Evolutionary conservation across 257 asterid species (phyloP), one percentile per base, ranked within the genome.

Genomic region (Paulownia fortunei): DNA sequence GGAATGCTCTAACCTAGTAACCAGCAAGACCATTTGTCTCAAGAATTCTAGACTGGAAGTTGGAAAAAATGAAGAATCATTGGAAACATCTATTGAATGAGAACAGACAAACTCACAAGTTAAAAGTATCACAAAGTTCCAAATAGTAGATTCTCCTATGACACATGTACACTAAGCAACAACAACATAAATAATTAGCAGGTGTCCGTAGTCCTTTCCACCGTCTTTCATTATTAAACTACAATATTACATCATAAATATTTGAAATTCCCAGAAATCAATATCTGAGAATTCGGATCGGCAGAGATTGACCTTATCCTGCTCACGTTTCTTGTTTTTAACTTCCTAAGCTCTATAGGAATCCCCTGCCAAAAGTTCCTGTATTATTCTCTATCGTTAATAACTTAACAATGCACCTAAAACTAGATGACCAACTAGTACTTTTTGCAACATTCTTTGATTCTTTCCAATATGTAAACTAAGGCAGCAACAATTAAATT

Each of bases 21-120:
- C 39, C 65, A 24, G 6, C 42, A 15, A 78, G 52, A 70, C 4
- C 19, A 34, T 36, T 42, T 37, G 3, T 26, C 66, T 16, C n/a
- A 7, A 47, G 44, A 61, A 1, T 21, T 36, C 5, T 27, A 62
- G 59, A 62, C 26, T 24, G 58, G 74, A 68, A 66, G 73, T 32
- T 42, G 76, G 81, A 56, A 47, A 56, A n/a, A 21, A 76, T 65
- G 80, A 72, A 71, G 72, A 36, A 75, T 34, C 79, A 77, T 88
- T 76, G 89, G 80, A 79, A 76, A 80, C 62, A 86, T 86, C 90
- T 62, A 72, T n/a, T 41, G 21, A 5, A 41, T 73, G n/a, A 64
- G 65, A 75, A 34, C 67, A 80, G 82, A 84, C 83, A 74, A 79
- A 47, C n/a, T 12, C 27, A 3, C 26, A 15, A 37, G 62, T 52